These are phyloP conservation scores for Hanseniaspora uvarum DNA, from an alignment of 1,139 yeast species.

Conservation along the genomic window DNA sequence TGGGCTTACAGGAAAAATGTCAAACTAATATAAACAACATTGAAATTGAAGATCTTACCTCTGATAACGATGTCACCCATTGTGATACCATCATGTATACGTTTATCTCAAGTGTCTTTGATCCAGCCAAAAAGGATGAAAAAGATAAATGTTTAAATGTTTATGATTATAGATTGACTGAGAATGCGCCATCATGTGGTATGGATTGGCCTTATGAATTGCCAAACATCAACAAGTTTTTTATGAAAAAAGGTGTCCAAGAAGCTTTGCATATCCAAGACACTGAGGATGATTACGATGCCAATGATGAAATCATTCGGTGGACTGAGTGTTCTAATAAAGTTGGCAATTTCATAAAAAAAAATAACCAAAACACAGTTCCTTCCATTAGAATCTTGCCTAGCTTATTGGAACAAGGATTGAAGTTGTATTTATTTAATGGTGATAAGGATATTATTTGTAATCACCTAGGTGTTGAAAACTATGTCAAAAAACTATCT, in stretches of 20 bases:
- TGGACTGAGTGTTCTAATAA: slow-evolving; percentile 73
- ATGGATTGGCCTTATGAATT: slow-evolving; percentile 87
- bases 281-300: slow-evolving; percentile 19
- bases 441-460: slow-evolving; percentile 89
- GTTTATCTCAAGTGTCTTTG: slow-evolving; percentile 24
- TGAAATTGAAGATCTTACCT: slow-evolving; percentile 22
- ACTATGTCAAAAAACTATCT: slow-evolving; percentile 46
- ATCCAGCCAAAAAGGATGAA: slow-evolving; percentile 22
- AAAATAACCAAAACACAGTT: slow-evolving; percentile 39
- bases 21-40: slow-evolving; percentile 41
- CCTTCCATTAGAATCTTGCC: slow-evolving; percentile 65
- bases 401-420: slow-evolving; percentile 41
- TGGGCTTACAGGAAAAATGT: slow-evolving; percentile 50
- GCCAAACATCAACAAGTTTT: slow-evolving; percentile 47
- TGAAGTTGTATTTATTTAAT: slow-evolving; percentile 65
- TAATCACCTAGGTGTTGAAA: slow-evolving; percentile 67
- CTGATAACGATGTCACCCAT: slow-evolving; percentile 33
- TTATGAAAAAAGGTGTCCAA: slow-evolving; percentile 47
- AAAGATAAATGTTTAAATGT: slow-evolving; percentile 56
- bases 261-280: slow-evolving; percentile 44
- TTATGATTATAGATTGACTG: slow-evolving; percentile 66
- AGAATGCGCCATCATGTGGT: slow-evolving; percentile 79
- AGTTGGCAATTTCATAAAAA: slow-evolving; percentile 44
- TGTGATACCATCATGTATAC: slow-evolving; percentile 47
- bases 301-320: slow-evolving; percentile 23